Evolutionary conservation across 2,329 filamentous ascomycete species (phyloP).

Genomic region (Orbilia quercus): DNA sequence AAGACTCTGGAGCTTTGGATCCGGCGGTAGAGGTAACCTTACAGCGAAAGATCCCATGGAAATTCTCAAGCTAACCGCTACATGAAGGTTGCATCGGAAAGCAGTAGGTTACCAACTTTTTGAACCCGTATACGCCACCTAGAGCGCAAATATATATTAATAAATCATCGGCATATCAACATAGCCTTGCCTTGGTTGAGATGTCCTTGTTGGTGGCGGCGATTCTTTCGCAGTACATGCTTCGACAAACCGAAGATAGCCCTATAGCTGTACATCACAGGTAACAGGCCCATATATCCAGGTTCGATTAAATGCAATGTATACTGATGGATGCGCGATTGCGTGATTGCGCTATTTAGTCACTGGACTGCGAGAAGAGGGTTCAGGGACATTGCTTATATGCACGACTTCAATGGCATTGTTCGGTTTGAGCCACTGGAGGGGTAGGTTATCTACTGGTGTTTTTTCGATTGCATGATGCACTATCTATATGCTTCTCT

Average conservation of each 20-base stretch:
- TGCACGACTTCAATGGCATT: conserved; percentile 47
- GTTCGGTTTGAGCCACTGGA: conserved; percentile 43
- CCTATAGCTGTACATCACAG: conserved; percentile 14
- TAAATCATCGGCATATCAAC: not conserved
- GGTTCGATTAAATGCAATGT: not conserved
- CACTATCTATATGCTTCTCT: too few species aligned
- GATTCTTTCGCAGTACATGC: conserved; percentile 37
- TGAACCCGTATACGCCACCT: conserved; percentile 8
- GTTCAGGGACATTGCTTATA: conserved; percentile 55
- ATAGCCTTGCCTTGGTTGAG: conserved; percentile 42
- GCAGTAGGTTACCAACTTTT: conserved; percentile 47
- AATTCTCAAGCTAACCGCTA: conserved; percentile 34
- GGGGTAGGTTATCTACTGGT: not conserved
- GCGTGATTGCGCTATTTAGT: conserved; percentile 34
- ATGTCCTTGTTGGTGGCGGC: conserved; percentile 40
- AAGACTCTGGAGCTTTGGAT: conserved; percentile 56
- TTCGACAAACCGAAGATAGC: conserved; percentile 29
- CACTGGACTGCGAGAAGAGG: conserved; percentile 50
- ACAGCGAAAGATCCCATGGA: conserved; percentile 28
- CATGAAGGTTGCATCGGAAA: conserved; percentile 54
- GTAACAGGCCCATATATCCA: not conserved
- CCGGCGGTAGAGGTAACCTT: conserved; percentile 52
- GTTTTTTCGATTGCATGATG: not conserved
- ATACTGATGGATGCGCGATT: conserved; percentile 4
- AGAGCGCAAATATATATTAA: not conserved